phyloP scores from a whole-genome alignment of 2,329 filamentous ascomycete genomes.

The Aspergillus sp. region DNA sequence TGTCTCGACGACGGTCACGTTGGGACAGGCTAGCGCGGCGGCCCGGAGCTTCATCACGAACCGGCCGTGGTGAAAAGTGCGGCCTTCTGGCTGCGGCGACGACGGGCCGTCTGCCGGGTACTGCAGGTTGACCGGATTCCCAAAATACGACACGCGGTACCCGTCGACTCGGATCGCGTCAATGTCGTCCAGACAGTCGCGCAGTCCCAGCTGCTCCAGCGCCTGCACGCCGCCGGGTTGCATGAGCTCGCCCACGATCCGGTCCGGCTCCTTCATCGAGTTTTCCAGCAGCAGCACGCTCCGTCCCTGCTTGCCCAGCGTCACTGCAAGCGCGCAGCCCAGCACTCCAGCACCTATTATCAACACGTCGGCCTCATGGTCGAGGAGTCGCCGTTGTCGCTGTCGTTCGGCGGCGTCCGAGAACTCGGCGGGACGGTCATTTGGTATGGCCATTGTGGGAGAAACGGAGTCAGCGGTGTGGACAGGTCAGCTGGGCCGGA shows the following conservation, averaged over 20 bases:
- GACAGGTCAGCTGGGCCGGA: too few relatives aligned
- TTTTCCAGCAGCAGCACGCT: constrained; percentile 84
- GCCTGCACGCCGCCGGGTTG: constrained; percentile 85
- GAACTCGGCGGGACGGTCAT: constrained; percentile 16
- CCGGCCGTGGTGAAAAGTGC: constrained; percentile 85
- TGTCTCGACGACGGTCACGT: constrained; percentile 86
- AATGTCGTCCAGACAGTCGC: constrained; percentile 76
- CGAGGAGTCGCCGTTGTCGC: constrained; percentile 41
- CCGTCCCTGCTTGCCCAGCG: constrained; percentile 78
- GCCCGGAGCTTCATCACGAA: constrained; percentile 76
- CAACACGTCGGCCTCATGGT: constrained; percentile 68
- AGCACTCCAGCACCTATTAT: constrained; percentile 87
- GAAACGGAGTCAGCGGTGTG: constrained; percentile 5
- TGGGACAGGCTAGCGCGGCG: constrained; percentile 63
- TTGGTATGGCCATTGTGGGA: constrained; percentile 12
- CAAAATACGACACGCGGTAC: constrained; percentile 79
- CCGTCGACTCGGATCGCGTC: constrained; percentile 75
- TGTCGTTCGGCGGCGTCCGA: constrained; percentile 33
- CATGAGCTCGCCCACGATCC: constrained; percentile 90
- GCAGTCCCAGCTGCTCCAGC: constrained; percentile 68
- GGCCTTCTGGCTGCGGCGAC: constrained; percentile 55
- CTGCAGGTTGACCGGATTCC: constrained; percentile 61
- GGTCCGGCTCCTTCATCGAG: constrained; percentile 83
- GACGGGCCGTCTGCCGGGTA: constrained; percentile 57
- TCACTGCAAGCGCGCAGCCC: constrained; percentile 75